Conservation (phyloP, 1,139 yeast species). For the Suhomyces chickasaworum region DNA sequence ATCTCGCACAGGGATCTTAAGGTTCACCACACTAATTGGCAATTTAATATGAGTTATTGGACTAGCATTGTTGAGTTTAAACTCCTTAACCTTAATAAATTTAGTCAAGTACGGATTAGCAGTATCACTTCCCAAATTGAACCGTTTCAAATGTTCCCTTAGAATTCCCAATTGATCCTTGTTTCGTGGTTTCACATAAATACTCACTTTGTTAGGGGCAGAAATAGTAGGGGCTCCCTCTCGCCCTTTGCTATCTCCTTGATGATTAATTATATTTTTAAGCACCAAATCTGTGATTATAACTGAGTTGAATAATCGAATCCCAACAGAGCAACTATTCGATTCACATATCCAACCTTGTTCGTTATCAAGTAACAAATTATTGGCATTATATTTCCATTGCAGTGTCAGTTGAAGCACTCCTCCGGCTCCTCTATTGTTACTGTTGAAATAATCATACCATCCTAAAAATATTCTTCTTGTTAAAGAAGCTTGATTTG, state of each 20-base stretch:
- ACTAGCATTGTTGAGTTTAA: conserved; percentile 15
- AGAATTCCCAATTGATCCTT: conserved; percentile 20
- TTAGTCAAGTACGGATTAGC: conserved; percentile 31
- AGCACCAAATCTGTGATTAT: conserved; percentile 41
- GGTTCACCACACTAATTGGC: conserved; percentile 39
- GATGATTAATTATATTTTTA: conserved; percentile 20
- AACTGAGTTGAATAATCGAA: conserved; percentile 35
- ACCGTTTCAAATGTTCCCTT: conserved; percentile 22
- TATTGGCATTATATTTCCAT: conserved; percentile 45
- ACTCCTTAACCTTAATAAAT: conserved; percentile 37
- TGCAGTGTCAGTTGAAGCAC: conserved; percentile 17
- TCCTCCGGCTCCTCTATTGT: conserved; percentile 5
- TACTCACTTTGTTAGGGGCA: conserved; percentile 21
- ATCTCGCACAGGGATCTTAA: conserved; percentile 37
- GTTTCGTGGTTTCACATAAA: conserved; percentile 36
- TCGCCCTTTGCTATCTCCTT: conserved; percentile 8
- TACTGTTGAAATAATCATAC: conserved; percentile 38
- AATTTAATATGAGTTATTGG: conserved; percentile 34
- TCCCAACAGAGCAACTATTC: conserved; percentile 36
- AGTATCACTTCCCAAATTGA: conserved; percentile 16
- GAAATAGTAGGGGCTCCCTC: no score
- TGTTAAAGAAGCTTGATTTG: conserved; percentile 20
- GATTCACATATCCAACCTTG: conserved; percentile 38
- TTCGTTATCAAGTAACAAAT: conserved; percentile 39
- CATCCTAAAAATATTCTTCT: conserved; percentile 42